Base-by-base conservation (phyloP, 2,329 filamentous ascomycete species). In the Pseudocercospora crystallina region DNA sequence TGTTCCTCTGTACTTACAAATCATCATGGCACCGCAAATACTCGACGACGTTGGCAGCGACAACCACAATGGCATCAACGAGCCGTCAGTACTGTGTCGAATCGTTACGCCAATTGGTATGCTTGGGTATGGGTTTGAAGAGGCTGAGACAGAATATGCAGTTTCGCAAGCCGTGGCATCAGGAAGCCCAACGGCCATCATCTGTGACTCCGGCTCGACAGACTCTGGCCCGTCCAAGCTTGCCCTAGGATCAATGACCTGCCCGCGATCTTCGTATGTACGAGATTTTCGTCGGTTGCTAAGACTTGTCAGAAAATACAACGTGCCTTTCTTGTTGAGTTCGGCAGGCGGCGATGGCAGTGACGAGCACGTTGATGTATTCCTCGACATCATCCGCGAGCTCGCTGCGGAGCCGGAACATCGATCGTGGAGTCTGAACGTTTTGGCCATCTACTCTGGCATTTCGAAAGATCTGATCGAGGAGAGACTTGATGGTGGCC, bases 301-400 rank as follows among this genome's bases (percentile, higher is more conserved):
- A 2, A 9, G 43, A 12, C 34, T 46, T 1, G 34, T 33, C 26
- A 20, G 13, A 12, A 58, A 45, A 37, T 73, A 70, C 36, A 43
- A 77, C 1, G 53, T 77, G 1, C 70, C 71, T 0, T 48, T 78
- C 0, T 61, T 78, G 3, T 71, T 77, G 43, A 62, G 67, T 3
- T 78, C 75, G 1, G 74, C 70, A 0, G 77, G 76, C 0, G 77
- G 77, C 0, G 75, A 77, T 56, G 77, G 77, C 0, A 71, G 67
- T 4, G 69, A 76, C 32, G 68, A 69, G 1, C 75, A 78, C 51
- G 74, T 78, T 0, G 47, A 64, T 17, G 64, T 69, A 8, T 70
- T 78, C 46, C 20, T 69, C 0, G 62, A 71, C 1, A 73, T 78
- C 7, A 67, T 78, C 17, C 17, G 17, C 17, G 43, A 46, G 34